Evolutionary conservation across 495 filamentous ascomycete species (phyloP).

Genomic region (Rostrohypoxylon terebratum): DNA sequence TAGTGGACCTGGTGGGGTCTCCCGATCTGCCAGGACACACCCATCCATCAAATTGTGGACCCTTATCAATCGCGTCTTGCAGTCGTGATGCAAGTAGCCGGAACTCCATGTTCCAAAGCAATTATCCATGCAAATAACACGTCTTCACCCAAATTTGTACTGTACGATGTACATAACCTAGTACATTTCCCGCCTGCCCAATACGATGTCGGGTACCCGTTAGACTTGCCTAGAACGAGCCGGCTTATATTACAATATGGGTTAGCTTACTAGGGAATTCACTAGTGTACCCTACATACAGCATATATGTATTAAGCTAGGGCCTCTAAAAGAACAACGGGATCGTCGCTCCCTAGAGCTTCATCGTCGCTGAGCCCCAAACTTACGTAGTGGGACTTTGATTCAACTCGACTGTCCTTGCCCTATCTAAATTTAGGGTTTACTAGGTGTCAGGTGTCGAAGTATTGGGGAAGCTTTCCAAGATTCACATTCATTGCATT

Average conservation of each 20-base stretch:
- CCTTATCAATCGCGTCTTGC: neutral
- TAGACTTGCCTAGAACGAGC: slow-evolving; percentile 9
- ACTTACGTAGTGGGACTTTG: slow-evolving; percentile 21
- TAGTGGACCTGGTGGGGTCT: slow-evolving; percentile 26
- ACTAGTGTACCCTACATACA: slow-evolving; percentile 1
- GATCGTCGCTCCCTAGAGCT: slow-evolving; percentile 39
- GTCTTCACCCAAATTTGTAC: slow-evolving; percentile 28
- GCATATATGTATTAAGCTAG: slow-evolving; percentile 23
- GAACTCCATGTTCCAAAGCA: slow-evolving; percentile 24
- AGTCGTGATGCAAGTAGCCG: slow-evolving; percentile 13
- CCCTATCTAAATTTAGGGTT: slow-evolving; percentile 6
- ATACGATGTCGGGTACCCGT: slow-evolving; percentile 1
- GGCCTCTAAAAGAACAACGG: slow-evolving; percentile 9
- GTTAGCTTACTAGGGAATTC: slow-evolving; percentile 1
- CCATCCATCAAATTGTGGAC: neutral
- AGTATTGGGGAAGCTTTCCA: neutral
- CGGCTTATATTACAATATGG: slow-evolving; percentile 5
- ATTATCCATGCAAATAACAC: slow-evolving; percentile 36
- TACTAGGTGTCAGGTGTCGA: neutral
- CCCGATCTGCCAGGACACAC: slow-evolving; percentile 32
- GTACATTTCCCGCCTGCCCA: neutral
- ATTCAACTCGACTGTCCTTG: slow-evolving; percentile 10
- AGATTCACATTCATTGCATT: neutral
- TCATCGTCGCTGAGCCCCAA: slow-evolving; percentile 41
- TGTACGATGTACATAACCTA: neutral